Evolutionary conservation across 2,329 filamentous ascomycete genomes (phyloP), one percentile per base, ranked within the genome.

Genomic region (Exutisphaerella laricina): DNA sequence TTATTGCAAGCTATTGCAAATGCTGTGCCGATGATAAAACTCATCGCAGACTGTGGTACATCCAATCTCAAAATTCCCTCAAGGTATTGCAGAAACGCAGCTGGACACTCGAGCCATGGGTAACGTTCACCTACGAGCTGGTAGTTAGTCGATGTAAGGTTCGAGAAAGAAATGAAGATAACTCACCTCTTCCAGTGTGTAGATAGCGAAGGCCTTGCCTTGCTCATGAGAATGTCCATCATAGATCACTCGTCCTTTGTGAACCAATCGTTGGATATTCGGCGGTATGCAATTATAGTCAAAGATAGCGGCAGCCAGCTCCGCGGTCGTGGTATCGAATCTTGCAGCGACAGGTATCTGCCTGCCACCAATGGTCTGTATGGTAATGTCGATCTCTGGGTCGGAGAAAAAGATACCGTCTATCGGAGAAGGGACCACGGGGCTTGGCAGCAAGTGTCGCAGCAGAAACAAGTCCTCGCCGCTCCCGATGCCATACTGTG

Each of bases 151-250:
- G n/a, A 6, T 35, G 6, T 17, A 22, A n/a, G n/a, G n/a, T 21
- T 10, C 16, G 4, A 5, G 5, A n/a, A 16, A 16, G 7, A 32
- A 25, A 36, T 46, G 28, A 33, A 14, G 10, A 17, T 32, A 40
- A 51, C 7, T 14, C 16, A 43, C 44, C 44, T 47, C 39, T 18
- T 47, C 44, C 10, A 47, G 26, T 6, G 44, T 47, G 7, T 25
- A 36, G 5, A 47, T 43, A 14, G 33, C 7, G 31, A 22, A 32
- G 4, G 22, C 39, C 16, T 38, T 33, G 13, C 44, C 44, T 4
- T 26, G 28, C 9, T 34, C 44, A 22, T 43, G 33, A 1, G 34
- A 32, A 28, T 38, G 32, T 10, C 44, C 44, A 31, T 47, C 44
- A 18, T 43, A 47, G 6, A 47, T 41, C 4, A 47, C 44, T 13